Conservation (phyloP, 1,284 basidiomycete species). For the Rhodofomes roseus region DNA sequence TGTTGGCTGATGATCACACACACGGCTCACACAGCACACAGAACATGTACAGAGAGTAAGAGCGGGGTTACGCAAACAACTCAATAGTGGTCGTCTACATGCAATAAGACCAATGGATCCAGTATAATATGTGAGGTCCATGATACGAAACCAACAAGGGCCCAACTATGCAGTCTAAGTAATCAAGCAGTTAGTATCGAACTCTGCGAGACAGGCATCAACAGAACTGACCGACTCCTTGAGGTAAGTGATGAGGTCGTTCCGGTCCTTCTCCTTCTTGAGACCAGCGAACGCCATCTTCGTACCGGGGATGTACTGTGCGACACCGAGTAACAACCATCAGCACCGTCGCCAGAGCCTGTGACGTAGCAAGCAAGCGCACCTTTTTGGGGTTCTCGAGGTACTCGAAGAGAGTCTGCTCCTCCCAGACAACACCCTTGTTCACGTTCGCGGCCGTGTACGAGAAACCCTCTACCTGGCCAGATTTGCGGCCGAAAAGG, state of each 20-base stretch:
- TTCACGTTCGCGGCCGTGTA: constrained; percentile 97
- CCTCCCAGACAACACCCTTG: constrained; percentile 88
- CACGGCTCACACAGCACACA: neutral
- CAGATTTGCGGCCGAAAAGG: constrained; percentile 86
- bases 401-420: constrained; percentile 91
- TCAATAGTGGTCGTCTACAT: constrained; percentile 22
- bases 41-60: neutral
- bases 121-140: constrained; percentile 9
- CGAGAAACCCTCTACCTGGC: constrained; percentile 82
- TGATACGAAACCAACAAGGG: neutral
- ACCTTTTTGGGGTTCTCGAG: constrained; percentile 97
- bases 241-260: constrained; percentile 80
- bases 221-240: constrained; percentile 59
- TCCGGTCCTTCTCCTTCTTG: constrained; percentile 96
- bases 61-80: constrained; percentile 7
- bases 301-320: constrained; percentile 89
- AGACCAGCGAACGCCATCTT: constrained; percentile 98
- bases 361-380: constrained; percentile 24
- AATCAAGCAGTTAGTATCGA: neutral
- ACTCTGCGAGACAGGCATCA: neutral
- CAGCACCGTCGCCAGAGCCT: neutral
- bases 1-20: neutral
- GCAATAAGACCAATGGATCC: constrained; percentile 18
- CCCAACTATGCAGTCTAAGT: constrained; percentile 21
- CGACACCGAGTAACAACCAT: constrained; percentile 11